Conservation (phyloP, 1,139 yeast species). For the Kodamaea ohmeri region DNA sequence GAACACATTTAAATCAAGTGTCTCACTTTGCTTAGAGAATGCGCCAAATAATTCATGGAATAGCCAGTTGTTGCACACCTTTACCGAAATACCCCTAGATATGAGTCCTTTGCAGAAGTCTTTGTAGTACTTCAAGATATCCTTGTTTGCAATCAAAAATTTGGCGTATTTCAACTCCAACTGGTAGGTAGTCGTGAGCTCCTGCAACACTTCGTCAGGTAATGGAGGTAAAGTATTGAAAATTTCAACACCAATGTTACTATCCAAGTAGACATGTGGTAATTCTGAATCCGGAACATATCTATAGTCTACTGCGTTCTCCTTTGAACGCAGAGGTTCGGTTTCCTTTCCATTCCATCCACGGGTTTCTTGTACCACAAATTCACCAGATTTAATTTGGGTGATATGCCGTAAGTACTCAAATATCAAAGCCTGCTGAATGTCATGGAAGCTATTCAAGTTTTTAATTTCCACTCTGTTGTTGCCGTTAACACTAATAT, state of each 20-base stretch:
- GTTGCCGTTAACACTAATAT: conserved; percentile 70
- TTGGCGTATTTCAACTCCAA: conserved; percentile 71
- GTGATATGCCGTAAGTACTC: conserved; percentile 71
- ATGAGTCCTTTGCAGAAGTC: conserved; percentile 34
- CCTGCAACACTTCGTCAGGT: conserved; percentile 56
- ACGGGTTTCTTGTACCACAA: conserved; percentile 67
- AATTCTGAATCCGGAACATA: conserved; percentile 95
- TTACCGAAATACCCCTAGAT: conserved; percentile 22
- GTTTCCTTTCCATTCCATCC: conserved; percentile 87
- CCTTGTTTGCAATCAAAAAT: conserved; percentile 49
- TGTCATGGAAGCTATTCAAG: conserved; percentile 79
- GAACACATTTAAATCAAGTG: conserved; percentile 36
- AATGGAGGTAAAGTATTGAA: conserved; percentile 51
- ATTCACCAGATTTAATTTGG: conserved; percentile 29
- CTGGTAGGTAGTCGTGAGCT: conserved; percentile 42
- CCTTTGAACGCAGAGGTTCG: conserved; percentile 67
- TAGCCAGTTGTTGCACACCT: conserved; percentile 72
- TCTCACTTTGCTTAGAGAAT: conserved; percentile 50
- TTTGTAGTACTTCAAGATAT: conserved; percentile 51
- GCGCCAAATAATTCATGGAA: conserved; percentile 79
- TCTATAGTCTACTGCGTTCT: conserved; percentile 79
- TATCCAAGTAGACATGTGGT: conserved; percentile 53
- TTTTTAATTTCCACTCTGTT: conserved; percentile 87
- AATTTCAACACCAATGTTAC: conserved; percentile 32
- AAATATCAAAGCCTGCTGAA: conserved; percentile 68